Percentiles rank a stretch among this genome's conserved stretches.
Evolutionary conservation across 169 alveolate species (phyloP).

Genomic region (Perkinsus marinus): DNA sequence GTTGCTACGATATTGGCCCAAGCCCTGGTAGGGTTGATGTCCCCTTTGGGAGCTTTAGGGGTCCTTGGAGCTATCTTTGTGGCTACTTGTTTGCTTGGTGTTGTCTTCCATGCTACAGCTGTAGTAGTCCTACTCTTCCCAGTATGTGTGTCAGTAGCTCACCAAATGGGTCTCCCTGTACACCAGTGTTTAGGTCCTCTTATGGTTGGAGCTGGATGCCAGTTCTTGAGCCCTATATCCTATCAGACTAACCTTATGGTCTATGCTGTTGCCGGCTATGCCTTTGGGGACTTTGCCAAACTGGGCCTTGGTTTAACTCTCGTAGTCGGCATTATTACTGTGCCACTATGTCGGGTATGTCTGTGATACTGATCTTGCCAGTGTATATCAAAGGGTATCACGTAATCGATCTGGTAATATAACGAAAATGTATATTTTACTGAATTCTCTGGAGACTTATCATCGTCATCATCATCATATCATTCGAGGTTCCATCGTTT

Average conservation of each 20-base stretch:
- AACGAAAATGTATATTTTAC: no score
- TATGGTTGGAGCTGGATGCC: constrained; percentile 2
- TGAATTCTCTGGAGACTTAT: not conserved
- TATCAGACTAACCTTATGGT: constrained; percentile 13
- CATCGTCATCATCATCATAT: not conserved
- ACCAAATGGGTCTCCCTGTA: not conserved
- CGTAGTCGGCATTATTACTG: not conserved
- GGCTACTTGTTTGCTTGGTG: not conserved
- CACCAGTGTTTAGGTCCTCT: not conserved
- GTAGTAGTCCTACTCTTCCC: constrained; percentile 9
- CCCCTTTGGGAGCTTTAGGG: not conserved
- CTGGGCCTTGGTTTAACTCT: not conserved
- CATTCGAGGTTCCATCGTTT: not conserved
- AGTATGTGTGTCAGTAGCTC: not conserved
- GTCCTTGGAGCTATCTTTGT: not conserved
- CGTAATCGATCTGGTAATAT: not conserved
- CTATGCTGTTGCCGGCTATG: not conserved
- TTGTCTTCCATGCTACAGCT: constrained; percentile 11
- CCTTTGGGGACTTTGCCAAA: not conserved
- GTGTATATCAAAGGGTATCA: not conserved
- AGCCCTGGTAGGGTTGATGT: not conserved
- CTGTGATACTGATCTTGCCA: not conserved
- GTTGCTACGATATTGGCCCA: not conserved
- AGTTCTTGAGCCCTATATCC: constrained; percentile 2
- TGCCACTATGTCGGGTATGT: not conserved